A percentile compares a stretch with the other conserved stretches of the same genome.
Conservation (phyloP, 306 rosid species). For the Arachis hypogaea region DNA sequence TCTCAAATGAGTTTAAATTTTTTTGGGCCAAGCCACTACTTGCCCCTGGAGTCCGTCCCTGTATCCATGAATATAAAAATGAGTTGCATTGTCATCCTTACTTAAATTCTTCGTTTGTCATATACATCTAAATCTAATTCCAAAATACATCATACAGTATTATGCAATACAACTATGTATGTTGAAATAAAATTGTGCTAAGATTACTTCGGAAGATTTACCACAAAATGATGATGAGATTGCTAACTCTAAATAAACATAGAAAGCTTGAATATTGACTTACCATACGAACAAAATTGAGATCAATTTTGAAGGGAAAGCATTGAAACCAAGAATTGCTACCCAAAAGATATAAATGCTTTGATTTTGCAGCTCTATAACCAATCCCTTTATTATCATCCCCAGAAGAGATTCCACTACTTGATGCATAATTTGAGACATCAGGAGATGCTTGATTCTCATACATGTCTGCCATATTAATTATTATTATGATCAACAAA, state of each 20-base stretch:
- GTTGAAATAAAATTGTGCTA: neutral
- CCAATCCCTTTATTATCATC: constrained; percentile 58
- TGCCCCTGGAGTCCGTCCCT: no score
- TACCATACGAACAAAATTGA: constrained; percentile 60
- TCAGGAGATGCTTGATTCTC: constrained; percentile 51
- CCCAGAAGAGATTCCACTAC: constrained; percentile 42
- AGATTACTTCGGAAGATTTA: neutral
- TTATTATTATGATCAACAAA: constrained; percentile 7
- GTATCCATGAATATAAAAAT: no score
- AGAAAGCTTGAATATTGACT: constrained; percentile 21
- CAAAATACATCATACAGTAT: no score
- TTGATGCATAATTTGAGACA: constrained; percentile 50
- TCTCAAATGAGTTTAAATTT: no score
- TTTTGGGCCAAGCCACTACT: no score
- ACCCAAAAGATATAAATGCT: constrained; percentile 32
- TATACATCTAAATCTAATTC: no score
- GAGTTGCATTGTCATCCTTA: no score
- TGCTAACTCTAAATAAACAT: neutral
- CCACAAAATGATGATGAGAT: neutral
- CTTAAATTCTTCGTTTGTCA: no score
- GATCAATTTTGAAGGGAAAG: constrained; percentile 39
- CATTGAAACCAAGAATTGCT: constrained; percentile 32
- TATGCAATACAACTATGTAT: no score
- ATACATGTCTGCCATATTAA: constrained; percentile 49
- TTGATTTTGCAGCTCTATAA: constrained; percentile 38